Evolutionary conservation across 352 stramenopile species (phyloP).

Genomic region (Elongisporangium anandrum): DNA sequence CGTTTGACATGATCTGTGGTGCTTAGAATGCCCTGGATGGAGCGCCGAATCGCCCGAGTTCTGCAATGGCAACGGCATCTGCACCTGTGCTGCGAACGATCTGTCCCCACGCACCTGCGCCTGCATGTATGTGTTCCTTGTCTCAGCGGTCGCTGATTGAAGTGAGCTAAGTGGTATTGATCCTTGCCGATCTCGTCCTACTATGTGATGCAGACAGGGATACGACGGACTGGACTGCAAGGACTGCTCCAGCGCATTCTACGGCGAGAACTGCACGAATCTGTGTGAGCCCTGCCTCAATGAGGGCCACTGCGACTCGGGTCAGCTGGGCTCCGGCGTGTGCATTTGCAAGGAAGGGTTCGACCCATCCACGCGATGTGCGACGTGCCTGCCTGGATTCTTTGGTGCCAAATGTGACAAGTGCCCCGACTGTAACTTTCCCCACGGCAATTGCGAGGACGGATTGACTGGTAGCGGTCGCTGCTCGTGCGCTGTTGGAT

Average conservation of each 20-base stretch:
- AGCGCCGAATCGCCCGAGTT: slow-evolving; percentile 33
- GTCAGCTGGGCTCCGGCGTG: slow-evolving; percentile 48
- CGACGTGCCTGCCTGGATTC: slow-evolving; percentile 71
- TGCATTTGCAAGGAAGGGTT: slow-evolving; percentile 74
- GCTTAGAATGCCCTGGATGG: slow-evolving; percentile 69
- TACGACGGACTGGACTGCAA: slow-evolving; percentile 70
- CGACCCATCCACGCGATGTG: slow-evolving; percentile 67
- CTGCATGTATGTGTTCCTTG: slow-evolving; percentile 54
- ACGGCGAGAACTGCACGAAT: slow-evolving; percentile 38
- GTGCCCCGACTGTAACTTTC: slow-evolving; percentile 83
- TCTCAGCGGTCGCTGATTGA: background rate
- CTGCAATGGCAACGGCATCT: slow-evolving; percentile 70
- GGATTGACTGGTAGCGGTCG: slow-evolving; percentile 69
- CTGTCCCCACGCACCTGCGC: slow-evolving; percentile 44
- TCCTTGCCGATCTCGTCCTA: background rate
- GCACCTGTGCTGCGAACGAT: slow-evolving; percentile 64
- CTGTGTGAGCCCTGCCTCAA: slow-evolving; percentile 76
- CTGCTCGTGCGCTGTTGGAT: slow-evolving; percentile 84
- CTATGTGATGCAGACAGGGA: slow-evolving; percentile 22
- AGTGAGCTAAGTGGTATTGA: slow-evolving; percentile 11
- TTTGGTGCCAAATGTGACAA: slow-evolving; percentile 65
- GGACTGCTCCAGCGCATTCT: slow-evolving; percentile 62
- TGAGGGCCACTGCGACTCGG: slow-evolving; percentile 64
- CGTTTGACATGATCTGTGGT: slow-evolving; percentile 4
- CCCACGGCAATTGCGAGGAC: slow-evolving; percentile 82